A percentile compares a stretch with the other conserved stretches of the same genome.
These are phyloP conservation scores for Gossypium stocksii DNA, from an alignment of 345 rosid genomes.

Conservation along the genomic window DNA sequence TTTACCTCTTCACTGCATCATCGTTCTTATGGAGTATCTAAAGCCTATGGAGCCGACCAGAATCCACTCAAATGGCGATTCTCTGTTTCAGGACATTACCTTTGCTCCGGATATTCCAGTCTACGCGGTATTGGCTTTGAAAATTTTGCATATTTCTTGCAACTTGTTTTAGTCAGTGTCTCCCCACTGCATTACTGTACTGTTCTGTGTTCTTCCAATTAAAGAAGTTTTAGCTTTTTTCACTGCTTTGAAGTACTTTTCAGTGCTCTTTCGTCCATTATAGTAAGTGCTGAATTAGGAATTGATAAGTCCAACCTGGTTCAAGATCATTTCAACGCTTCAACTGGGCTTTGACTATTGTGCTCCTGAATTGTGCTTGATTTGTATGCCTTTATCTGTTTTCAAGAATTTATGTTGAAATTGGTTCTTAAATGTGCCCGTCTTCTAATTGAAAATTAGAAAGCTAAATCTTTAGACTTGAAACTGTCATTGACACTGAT, in stretches of 20 bases:
- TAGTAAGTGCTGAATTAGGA: neutral
- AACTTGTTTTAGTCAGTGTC: neutral
- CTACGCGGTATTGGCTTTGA: slow-evolving; percentile 27
- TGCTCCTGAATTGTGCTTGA: neutral
- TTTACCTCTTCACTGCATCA: neutral
- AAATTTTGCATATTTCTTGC: neutral
- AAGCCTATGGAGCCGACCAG: neutral
- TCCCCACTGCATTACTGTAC: neutral
- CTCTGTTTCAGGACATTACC: slow-evolving; percentile 33
- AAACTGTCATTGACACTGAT: neutral
- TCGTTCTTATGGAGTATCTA: neutral
- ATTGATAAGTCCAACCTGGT: neutral
- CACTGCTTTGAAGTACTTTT: neutral
- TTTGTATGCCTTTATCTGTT: neutral
- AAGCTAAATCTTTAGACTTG: neutral
- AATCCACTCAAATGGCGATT: slow-evolving; percentile 10
- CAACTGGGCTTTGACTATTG: neutral
- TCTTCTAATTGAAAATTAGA: neutral
- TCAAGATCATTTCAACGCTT: neutral
- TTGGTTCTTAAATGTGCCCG: neutral
- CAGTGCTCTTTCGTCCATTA: neutral
- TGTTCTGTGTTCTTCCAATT: neutral
- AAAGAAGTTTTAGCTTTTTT: neutral
- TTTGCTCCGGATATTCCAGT: slow-evolving; percentile 43
- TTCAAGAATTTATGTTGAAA: neutral